Base-by-base conservation (phyloP, 2,329 filamentous ascomycete species). In the Hymenoscyphus albidus region DNA sequence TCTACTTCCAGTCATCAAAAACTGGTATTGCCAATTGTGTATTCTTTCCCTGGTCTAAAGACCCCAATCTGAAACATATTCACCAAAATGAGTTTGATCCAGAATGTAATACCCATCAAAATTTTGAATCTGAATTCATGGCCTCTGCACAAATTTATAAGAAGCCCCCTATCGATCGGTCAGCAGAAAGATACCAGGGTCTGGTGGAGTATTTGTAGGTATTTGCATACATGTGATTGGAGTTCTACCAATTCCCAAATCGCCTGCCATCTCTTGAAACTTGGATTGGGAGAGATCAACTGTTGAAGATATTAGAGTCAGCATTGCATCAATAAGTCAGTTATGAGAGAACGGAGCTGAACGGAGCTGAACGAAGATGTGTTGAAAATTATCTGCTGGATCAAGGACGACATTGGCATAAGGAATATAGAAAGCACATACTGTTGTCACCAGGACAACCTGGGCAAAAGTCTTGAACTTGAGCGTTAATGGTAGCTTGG, bases 191-290 rank as follows among this genome's bases (percentile, higher is more conserved):
- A 10, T 18, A 10, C 18, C 16, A 3, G 18, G n/a, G 5, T 1
- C 1, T 35, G 5, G 35, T 35, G 5, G 16, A 18, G 1, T 18
- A 22, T 9, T 3, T 12, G 12, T 3, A 12, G 12, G 6, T 22
- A 22, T 0, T 22, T 27, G 22, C 44, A 7, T 35, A 35, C 44
- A 51, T 10, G 44, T 51, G n/a, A 51, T 51, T 22, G 44, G 6
- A 22, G 44, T 51, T 51, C 55, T 22, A 10, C 55, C 55, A 35
- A 57, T 57, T 16, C 55, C 55, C 27, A 57, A 38, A 27, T 57
- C 55, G 16, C 27, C 55, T 31, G 44, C 5, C 44, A 51, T 51
- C 5, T 22, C 44, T 51, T 51, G 44, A 18, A 51, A 51, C 18
- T 10, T 22, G 3, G n/a, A 27, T 51, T 12, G 5, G 1, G 44